Base-by-base conservation (phyloP, 2,329 filamentous ascomycete species). In the Exophiala viscosa region DNA sequence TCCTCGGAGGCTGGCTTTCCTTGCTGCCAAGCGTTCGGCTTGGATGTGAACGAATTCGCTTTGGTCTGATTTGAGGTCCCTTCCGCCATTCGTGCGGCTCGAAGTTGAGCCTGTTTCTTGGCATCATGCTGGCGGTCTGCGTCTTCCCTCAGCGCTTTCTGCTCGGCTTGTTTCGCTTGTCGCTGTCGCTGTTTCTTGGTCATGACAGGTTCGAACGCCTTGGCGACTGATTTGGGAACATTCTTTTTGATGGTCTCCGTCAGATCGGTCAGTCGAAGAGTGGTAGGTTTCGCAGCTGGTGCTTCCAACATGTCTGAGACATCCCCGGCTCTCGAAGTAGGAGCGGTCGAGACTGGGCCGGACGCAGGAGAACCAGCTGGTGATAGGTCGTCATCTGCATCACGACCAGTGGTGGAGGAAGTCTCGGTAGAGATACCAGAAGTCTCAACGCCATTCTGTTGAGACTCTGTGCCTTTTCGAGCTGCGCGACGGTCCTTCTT, bases 151-250 rank as follows among this genome's bases (percentile, higher is more conserved):
- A 82, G 78, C 28, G 78, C 76, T 77, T 89, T 93, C 65, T 84
- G 84, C 52, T 84, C 86, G 72, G 96, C 90, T 34, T 82, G 84
- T 83, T 96, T 96, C 76, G 87, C 84, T 62, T 86, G 83, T 75
- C 96, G 93, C 76, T 96, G 91, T 55, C 90, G 85, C 76, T 95
- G 89, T 78, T 96, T 96, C 86, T 96, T 96, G 15, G 86, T 87
- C 77, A 96, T 88, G 14, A 80, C 81, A 44, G 81, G 79, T 69
- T 88, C 84, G 59, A 81, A 77, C 36, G 78, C 74, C 73, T 85
- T 82, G 47, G 66, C 55, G 60, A 77, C 73, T 64, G 80, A 76
- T 72, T 84, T 84, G 58, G 78, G 73, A 71, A 85, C 84, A 57
- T 81, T 76, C 72, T 85, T 81, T 66, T 79, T 70, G 32, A 70